phyloP scores from a whole-genome alignment of 2,329 filamentous ascomycete genomes.

The Catunica adiposa region DNA sequence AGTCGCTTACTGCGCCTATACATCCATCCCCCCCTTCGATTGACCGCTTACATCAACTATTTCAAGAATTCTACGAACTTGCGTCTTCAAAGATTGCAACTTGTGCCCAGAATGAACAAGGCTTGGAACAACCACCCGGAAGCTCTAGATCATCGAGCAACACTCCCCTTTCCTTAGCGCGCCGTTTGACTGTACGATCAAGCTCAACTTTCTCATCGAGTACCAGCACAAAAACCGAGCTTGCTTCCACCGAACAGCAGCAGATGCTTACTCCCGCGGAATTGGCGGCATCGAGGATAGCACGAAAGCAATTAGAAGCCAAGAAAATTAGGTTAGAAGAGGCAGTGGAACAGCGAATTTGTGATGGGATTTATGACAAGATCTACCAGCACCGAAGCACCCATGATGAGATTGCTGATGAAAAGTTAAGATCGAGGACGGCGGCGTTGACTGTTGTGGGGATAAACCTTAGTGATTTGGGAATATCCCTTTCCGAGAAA shows the following conservation, averaged over 20 bases:
- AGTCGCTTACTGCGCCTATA: slow-evolving; percentile 73
- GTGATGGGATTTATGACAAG: slow-evolving; percentile 68
- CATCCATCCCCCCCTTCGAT: slow-evolving; percentile 70
- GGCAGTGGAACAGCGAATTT: slow-evolving; percentile 72
- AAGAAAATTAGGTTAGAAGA: slow-evolving; percentile 71
- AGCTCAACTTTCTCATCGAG: slow-evolving; percentile 33
- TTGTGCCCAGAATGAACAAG: slow-evolving; percentile 57
- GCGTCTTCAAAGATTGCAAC: slow-evolving; percentile 72
- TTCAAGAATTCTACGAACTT: slow-evolving; percentile 82
- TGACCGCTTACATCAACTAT: slow-evolving; percentile 66
- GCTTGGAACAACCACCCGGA: slow-evolving; percentile 30
- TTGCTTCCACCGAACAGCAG: slow-evolving; percentile 33
- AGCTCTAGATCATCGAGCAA: slow-evolving; percentile 16
- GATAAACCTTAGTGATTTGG: slow-evolving; percentile 72
- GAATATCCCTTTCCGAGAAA: slow-evolving; percentile 45
- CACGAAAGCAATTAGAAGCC: slow-evolving; percentile 58
- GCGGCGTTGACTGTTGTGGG: slow-evolving; percentile 81
- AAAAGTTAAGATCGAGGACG: slow-evolving; percentile 85
- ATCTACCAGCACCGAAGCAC: slow-evolving; percentile 86
- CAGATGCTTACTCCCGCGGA: slow-evolving; percentile 88
- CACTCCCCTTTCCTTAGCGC: slow-evolving; percentile 32
- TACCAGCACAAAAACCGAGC: slow-evolving; percentile 24
- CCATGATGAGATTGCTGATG: slow-evolving; percentile 86
- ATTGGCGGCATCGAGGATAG: slow-evolving; percentile 61
- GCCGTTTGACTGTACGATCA: slow-evolving; percentile 38